Conservation (phyloP, 768 basidiomycete species). For the Cyclocybe aegerita region DNA sequence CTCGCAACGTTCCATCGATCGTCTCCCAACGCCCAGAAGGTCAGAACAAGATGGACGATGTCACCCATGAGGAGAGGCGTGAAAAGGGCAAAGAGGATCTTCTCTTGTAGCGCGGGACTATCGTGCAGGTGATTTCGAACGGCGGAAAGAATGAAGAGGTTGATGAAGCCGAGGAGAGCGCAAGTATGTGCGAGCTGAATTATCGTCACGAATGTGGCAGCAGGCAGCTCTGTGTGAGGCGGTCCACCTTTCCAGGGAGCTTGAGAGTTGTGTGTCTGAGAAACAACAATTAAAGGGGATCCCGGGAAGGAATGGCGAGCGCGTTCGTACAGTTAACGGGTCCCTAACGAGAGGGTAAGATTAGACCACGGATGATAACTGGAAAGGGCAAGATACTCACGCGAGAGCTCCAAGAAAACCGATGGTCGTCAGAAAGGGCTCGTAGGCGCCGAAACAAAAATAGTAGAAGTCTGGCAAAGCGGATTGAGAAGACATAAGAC, state of each 20-base stretch:
- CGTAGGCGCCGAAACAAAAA: slow-evolving; percentile 70
- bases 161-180: slow-evolving; percentile 69
- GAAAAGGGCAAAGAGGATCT: slow-evolving; percentile 61
- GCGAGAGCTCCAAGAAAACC: slow-evolving; percentile 66
- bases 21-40: slow-evolving; percentile 77
- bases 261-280: slow-evolving; percentile 70
- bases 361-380: slow-evolving; percentile 7
- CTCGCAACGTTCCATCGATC: slow-evolving; percentile 56
- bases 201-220: slow-evolving; percentile 66
- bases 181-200: slow-evolving; percentile 79
- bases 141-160: slow-evolving; percentile 63
- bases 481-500: slow-evolving; percentile 46
- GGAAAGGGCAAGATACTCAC: slow-evolving; percentile 27
- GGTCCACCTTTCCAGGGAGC: slow-evolving; percentile 57
- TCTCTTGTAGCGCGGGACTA: slow-evolving; percentile 69
- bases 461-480: slow-evolving; percentile 76
- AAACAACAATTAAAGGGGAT: slow-evolving; percentile 4
- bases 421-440: slow-evolving; percentile 62
- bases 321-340: slow-evolving; percentile 55
- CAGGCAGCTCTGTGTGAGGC: slow-evolving; percentile 52
- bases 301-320: not conserved
- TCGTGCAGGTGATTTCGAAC: slow-evolving; percentile 57
- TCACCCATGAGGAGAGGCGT: slow-evolving; percentile 72
- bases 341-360: slow-evolving; percentile 36
- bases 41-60: slow-evolving; percentile 61